These are phyloP conservation scores for Pseudogymnoascus sp. DNA, from an alignment of 2,329 filamentous ascomycete genomes.

Conservation along the genomic window DNA sequence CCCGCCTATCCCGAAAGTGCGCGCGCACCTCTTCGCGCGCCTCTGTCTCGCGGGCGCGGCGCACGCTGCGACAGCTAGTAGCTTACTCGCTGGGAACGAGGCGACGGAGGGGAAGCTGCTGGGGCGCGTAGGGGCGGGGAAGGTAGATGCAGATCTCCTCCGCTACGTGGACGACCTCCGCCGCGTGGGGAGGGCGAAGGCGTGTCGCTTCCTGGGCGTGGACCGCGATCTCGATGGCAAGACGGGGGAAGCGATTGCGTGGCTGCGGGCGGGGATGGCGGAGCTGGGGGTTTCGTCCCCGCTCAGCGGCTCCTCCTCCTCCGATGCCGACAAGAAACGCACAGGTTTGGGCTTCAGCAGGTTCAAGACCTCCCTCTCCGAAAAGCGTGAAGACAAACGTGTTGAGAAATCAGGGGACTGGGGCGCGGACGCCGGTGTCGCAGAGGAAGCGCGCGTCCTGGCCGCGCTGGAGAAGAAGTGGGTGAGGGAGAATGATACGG, in stretches of 20 bases:
- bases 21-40: slow-evolving; percentile 78
- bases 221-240: slow-evolving; percentile 78
- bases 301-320: slow-evolving; percentile 17
- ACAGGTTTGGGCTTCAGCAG: slow-evolving; percentile 44
- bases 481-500: slow-evolving; percentile 87
- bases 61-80: slow-evolving; percentile 66
- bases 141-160: slow-evolving; percentile 56
- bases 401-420: slow-evolving; percentile 65
- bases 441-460: slow-evolving; percentile 78
- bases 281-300: slow-evolving; percentile 62
- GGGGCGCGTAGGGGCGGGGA: slow-evolving; percentile 32
- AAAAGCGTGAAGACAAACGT: slow-evolving; percentile 69
- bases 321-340: slow-evolving; percentile 36
- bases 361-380: slow-evolving; percentile 65
- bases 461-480: slow-evolving; percentile 84
- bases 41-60: slow-evolving; percentile 83
- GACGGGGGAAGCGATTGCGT: slow-evolving; percentile 77
- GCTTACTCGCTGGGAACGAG: slow-evolving; percentile 38
- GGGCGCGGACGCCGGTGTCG: slow-evolving; percentile 74
- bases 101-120: slow-evolving; percentile 19
- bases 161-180: slow-evolving; percentile 70
- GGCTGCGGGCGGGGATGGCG: slow-evolving; percentile 69
- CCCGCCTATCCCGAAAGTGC: slow-evolving; percentile 78
- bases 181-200: slow-evolving; percentile 69
- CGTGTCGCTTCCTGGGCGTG: slow-evolving; percentile 83